Conservation (phyloP, 805 yeast genomes). For the Yarrowia bubula region DNA sequence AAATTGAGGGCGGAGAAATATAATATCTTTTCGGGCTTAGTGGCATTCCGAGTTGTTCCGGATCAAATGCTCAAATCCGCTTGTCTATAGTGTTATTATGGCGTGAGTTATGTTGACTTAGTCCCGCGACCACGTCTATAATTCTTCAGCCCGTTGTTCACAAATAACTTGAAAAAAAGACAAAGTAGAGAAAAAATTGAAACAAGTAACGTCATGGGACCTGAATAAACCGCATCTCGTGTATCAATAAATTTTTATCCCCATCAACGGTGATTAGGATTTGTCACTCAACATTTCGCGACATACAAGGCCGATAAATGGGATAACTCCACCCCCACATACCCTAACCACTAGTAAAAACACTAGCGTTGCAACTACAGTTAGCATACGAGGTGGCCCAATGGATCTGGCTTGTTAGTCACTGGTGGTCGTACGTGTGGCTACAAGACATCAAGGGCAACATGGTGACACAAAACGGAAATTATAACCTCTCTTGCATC, state of each 20-base stretch:
- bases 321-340: background rate
- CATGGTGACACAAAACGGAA: background rate
- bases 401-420: background rate
- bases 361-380: background rate
- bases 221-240: background rate
- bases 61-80: background rate
- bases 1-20: too few species aligned
- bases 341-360: background rate
- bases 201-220: constrained; percentile 6
- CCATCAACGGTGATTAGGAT: background rate
- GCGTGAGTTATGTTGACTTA: background rate
- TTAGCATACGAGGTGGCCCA: background rate
- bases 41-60: background rate
- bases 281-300: background rate
- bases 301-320: background rate
- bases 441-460: background rate
- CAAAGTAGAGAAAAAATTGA: background rate
- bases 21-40: too few species aligned
- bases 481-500: constrained; percentile 1
- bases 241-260: background rate
- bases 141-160: background rate
- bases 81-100: background rate
- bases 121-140: background rate
- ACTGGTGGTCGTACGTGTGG: background rate
- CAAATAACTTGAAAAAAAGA: background rate